Evolutionary conservation across 768 basidiomycete species (phyloP), one percentile per base, ranked within the genome.

Genomic region (Leccinum disarticulatum): DNA sequence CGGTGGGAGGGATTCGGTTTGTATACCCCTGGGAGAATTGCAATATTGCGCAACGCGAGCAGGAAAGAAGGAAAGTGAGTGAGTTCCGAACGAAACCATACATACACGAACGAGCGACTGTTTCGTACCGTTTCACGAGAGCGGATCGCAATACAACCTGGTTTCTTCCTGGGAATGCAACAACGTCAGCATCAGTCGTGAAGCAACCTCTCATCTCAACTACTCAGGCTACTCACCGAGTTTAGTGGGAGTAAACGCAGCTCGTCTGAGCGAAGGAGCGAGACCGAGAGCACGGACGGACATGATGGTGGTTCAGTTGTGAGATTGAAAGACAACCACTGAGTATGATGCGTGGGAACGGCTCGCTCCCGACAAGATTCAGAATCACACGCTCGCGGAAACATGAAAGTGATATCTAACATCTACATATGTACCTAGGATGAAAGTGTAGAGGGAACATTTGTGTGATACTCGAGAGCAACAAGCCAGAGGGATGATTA

Each of bases 1-100:
- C n/a, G n/a, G n/a, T n/a, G n/a, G n/a, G n/a, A n/a, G n/a, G n/a
- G 90, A 87, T 68, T 88, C 74, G 0, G 85, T 87, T 68, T 91
- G 85, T 17, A 91, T 72, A 33, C 75, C 68, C 56, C 88, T 88
- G 28, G 38, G 6, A 47, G 25, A 25, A 27, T 31, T 10, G 31
- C n/a, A 19, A 46, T 46, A 7, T 13, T 46, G 19, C 19, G 10
- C n/a, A 19, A 27, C 17, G 19, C 11, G 5, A 48, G 17, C 9
- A 41, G 13, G 30, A 41, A 47, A 19, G 10, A 19, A 11, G 2
- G 17, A 4, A 4, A 17, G n/a, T 49, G 52, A 50, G 52, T 41
- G 9, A 14, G 9, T 11, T 25, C 17, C 3, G 30, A 31, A 11
- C 19, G 10, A 46, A 27, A 33, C 50, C n/a, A n/a, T n/a, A 11